Base-by-base conservation (phyloP, 768 basidiomycete genomes). In the Calvatia gigantea region DNA sequence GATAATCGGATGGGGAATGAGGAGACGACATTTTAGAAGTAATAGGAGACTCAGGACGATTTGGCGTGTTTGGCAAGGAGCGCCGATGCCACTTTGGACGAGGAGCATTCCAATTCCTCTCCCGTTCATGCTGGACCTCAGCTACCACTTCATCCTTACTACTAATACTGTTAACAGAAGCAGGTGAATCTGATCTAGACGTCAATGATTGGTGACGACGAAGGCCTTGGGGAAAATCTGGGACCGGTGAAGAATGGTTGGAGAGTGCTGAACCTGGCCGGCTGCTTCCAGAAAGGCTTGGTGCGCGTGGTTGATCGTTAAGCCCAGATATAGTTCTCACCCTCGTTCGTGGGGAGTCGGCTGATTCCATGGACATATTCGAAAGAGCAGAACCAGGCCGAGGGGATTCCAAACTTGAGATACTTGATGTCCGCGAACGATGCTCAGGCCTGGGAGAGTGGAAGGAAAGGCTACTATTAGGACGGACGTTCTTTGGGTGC, bases 81-180 rank as follows among this genome's bases (percentile, higher is more conserved):
- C 43, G 35, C 21, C 61, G 59, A 17, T 69, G 64, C 85, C 85
- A 86, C 48, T 73, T 76, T 6, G 82, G 84, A 33, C 75, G 79
- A n/a, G 81, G 83, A 6, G 85, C 78, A 65, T 85, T 84, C 86
- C 85, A 87, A 61, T 87, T 87, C 45, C 83, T 74, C 67, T 87
- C 86, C 45, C 84, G 76, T 60, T 79, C 77, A 44, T 69, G 66
- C 7, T 62, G 48, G 27, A 61, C 45, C 35, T 70, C 65, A 15
- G 60, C 61, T 2, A 72, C 72, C 23, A 70, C 70, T 12, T 67
- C 72, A 28, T 60, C 62, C 17, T 45, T 42, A 37, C 31, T 56
- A 11, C 51, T 27, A 25, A 31, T 14, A 38, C 69, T 72, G 31
- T 64, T 63, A 6, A 69, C 53, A 19, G 75, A 78, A 12, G 66